phyloP scores from a whole-genome alignment of 1,139 yeast species.

The Petasospora fabianii region DNA sequence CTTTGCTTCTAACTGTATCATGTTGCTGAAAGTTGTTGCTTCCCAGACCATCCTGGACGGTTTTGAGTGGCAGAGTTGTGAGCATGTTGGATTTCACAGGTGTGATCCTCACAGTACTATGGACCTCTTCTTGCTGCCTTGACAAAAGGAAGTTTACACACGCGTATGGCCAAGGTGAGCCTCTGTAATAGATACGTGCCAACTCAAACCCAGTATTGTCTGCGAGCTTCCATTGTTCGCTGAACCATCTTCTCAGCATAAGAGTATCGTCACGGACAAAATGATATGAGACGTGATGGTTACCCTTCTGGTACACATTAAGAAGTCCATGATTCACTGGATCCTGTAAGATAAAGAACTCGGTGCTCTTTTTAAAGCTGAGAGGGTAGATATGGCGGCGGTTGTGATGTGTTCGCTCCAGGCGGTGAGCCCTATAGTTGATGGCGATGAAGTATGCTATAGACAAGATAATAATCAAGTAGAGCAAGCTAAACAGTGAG shows the following conservation, averaged over 20 bases:
- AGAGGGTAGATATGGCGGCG: slow-evolving; percentile 2
- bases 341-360: slow-evolving; percentile 1
- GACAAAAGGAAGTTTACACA: slow-evolving; percentile 5
- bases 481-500: not conserved
- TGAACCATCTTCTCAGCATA: not conserved
- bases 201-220: slow-evolving; percentile 8
- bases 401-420: not conserved
- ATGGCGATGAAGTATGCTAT: not conserved
- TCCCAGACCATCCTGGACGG: too few relatives aligned
- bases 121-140: not conserved
- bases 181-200: slow-evolving; percentile 3
- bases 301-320: not conserved
- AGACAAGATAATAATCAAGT: not conserved
- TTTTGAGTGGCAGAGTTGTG: too few relatives aligned
- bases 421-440: not conserved
- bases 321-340: not conserved
- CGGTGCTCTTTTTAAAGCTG: not conserved
- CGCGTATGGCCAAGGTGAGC: not conserved
- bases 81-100: not conserved
- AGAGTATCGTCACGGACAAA: not conserved
- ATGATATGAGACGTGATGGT: not conserved
- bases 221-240: slow-evolving; percentile 6
- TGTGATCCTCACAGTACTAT: not conserved
- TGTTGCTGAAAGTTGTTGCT: too few relatives aligned
- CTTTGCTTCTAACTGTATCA: too few relatives aligned